phyloP scores from a whole-genome alignment of 2,329 filamentous ascomycete species.

The Penicillium sclerotiorum region DNA sequence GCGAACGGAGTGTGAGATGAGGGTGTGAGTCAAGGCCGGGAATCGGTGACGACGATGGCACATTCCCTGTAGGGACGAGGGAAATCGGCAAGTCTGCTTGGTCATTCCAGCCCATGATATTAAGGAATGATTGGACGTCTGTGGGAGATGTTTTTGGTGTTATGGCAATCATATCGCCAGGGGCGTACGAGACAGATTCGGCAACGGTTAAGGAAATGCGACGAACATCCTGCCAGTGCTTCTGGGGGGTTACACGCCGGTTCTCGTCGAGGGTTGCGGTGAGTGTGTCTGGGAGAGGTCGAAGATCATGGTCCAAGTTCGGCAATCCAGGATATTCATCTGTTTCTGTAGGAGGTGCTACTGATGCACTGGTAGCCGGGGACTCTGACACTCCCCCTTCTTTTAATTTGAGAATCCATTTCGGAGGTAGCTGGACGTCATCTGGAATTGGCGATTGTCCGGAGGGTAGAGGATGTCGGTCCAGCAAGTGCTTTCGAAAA shows the following conservation, averaged over 20 bases:
- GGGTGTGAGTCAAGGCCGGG: slow-evolving; percentile 39
- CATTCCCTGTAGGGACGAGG: slow-evolving; percentile 43
- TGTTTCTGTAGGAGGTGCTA: slow-evolving; percentile 6
- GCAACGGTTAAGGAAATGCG: slow-evolving; percentile 64
- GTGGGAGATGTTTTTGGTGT: slow-evolving; percentile 83
- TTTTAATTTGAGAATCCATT: slow-evolving; percentile 59
- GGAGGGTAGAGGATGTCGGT: slow-evolving; percentile 69
- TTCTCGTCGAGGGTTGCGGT: slow-evolving; percentile 66
- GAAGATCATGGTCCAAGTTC: slow-evolving; percentile 45
- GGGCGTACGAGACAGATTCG: slow-evolving; percentile 55
- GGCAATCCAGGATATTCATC: slow-evolving; percentile 26
- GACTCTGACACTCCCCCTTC: slow-evolving; percentile 1
- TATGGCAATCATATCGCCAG: slow-evolving; percentile 79
- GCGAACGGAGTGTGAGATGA: slow-evolving; percentile 66
- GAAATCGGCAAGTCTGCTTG: slow-evolving; percentile 72
- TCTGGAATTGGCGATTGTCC: slow-evolving; percentile 71
- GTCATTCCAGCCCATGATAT: slow-evolving; percentile 74
- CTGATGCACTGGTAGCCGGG: not conserved
- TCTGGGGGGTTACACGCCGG: slow-evolving; percentile 68
- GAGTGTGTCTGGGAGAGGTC: slow-evolving; percentile 62
- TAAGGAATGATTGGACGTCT: slow-evolving; percentile 78
- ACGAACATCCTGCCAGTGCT: slow-evolving; percentile 94
- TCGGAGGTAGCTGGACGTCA: slow-evolving; percentile 73
- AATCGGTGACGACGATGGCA: slow-evolving; percentile 33
- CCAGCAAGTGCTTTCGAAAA: slow-evolving; percentile 67